phyloP scores from a whole-genome alignment of 495 filamentous ascomycete genomes.

The Hypoxylon fragiforme region DNA sequence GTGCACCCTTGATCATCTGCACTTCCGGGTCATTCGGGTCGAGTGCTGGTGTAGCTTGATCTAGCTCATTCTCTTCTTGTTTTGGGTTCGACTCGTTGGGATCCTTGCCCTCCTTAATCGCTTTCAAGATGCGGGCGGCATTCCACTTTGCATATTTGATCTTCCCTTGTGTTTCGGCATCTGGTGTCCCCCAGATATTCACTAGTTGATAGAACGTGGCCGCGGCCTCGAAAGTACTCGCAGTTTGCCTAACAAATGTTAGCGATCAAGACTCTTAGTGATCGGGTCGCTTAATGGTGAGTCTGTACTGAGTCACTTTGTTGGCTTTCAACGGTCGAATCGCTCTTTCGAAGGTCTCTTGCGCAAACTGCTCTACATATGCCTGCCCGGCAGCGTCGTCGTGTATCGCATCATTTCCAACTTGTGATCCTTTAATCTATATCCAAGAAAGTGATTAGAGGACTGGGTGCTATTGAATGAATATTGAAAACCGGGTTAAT shows the following conservation, averaged over 20 bases:
- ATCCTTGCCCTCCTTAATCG: slow-evolving; percentile 87
- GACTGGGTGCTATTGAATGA: not conserved
- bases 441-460: not conserved
- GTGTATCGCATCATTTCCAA: slow-evolving; percentile 63
- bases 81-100: slow-evolving; percentile 88
- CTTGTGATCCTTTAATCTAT: slow-evolving; percentile 68
- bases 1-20: slow-evolving; percentile 50
- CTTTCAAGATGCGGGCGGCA: slow-evolving; percentile 85
- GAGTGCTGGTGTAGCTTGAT: slow-evolving; percentile 54
- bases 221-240: slow-evolving; percentile 88
- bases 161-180: slow-evolving; percentile 78
- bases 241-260: slow-evolving; percentile 70
- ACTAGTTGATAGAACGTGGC: slow-evolving; percentile 87
- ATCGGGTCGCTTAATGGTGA: not conserved
- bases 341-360: slow-evolving; percentile 82
- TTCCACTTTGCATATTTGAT: slow-evolving; percentile 97
- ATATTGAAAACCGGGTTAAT: not conserved
- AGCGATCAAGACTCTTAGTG: slow-evolving; percentile 3
- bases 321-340: slow-evolving; percentile 80
- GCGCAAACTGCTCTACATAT: slow-evolving; percentile 90
- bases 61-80: slow-evolving; percentile 31
- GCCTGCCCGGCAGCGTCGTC: slow-evolving; percentile 86
- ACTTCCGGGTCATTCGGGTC: slow-evolving; percentile 67
- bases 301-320: slow-evolving; percentile 75
- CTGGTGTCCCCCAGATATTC: slow-evolving; percentile 76